These are phyloP conservation scores for Dendrocalamus sinicus DNA, from an alignment of 176 grass and related monocot genomes.

Conservation along the genomic window DNA sequence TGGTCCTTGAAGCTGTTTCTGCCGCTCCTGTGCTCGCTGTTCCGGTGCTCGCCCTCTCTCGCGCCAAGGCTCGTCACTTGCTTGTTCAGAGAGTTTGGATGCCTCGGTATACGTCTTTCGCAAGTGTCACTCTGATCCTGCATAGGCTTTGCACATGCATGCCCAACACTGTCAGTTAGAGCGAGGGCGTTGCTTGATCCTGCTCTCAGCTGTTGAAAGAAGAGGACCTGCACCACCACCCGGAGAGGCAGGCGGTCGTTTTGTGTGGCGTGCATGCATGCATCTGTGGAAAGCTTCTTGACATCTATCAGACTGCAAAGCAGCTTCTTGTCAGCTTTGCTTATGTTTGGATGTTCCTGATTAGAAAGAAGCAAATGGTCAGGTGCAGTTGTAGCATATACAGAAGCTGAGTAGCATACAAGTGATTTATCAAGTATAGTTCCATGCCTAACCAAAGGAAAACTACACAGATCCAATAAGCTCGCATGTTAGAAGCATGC, in stretches of 20 bases:
- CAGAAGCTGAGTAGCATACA: neutral
- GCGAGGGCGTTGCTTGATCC: slow-evolving; percentile 37
- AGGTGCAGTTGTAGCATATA: neutral
- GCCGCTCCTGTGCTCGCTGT: slow-evolving; percentile 53
- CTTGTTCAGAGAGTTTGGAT: slow-evolving; percentile 57
- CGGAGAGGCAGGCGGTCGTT: slow-evolving; percentile 91
- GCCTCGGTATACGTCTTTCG: slow-evolving; percentile 49
- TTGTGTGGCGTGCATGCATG: slow-evolving; percentile 80
- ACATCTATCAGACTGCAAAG: slow-evolving; percentile 85
- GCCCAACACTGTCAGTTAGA: slow-evolving; percentile 31
- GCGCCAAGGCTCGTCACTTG: slow-evolving; percentile 52
- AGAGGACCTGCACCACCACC: slow-evolving; percentile 91
- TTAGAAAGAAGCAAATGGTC: slow-evolving; percentile 41
- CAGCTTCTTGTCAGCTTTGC: slow-evolving; percentile 80
- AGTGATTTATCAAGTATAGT: neutral
- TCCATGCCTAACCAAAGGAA: neutral
- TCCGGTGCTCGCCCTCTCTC: slow-evolving; percentile 48
- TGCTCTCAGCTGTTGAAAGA: slow-evolving; percentile 83
- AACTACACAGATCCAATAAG: neutral
- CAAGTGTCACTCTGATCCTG: slow-evolving; percentile 47
- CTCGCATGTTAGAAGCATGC: neutral
- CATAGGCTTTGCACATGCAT: slow-evolving; percentile 27
- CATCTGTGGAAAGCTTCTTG: slow-evolving; percentile 84
- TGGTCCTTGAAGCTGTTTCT: slow-evolving; percentile 69
- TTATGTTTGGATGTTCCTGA: slow-evolving; percentile 77